These are phyloP conservation scores for Ajuga reptans DNA, from an alignment of 305 asterid genomes.

Conservation along the genomic window DNA sequence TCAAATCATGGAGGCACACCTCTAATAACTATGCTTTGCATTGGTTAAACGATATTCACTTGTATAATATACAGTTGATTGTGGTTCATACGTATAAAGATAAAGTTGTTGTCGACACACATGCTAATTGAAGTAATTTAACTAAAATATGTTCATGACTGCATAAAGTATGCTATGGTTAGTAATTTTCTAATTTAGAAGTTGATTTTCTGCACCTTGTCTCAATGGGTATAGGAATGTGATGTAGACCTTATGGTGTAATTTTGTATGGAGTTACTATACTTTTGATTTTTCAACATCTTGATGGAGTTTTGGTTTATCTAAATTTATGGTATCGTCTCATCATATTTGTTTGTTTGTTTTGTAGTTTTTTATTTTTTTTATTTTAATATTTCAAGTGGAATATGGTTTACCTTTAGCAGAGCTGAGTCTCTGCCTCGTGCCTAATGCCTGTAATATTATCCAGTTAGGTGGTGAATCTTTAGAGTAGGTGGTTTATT, in stretches of 20 bases:
- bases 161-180: not conserved
- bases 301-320: not conserved
- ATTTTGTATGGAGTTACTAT: not conserved
- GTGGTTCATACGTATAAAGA: not conserved
- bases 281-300: not conserved
- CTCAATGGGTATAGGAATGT: not conserved
- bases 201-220: not conserved
- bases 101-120: not conserved
- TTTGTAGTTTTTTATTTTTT: too few relatives aligned
- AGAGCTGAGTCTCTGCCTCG: not conserved
- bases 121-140: not conserved
- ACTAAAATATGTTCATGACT: not conserved
- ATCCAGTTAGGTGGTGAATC: not conserved
- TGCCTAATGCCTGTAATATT: not conserved
- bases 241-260: not conserved
- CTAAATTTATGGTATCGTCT: not conserved
- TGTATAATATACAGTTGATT: not conserved
- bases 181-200: not conserved
- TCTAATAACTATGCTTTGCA: not conserved
- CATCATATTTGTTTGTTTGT: not conserved
- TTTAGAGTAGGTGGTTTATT: not conserved
- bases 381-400: not conserved
- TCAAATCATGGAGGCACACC: too few relatives aligned
- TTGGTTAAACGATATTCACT: not conserved
- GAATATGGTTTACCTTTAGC: not conserved